These are phyloP conservation scores for Phaeodactylum tricornutum DNA, from an alignment of 108 stramenopile species.

Conservation along the genomic window DNA sequence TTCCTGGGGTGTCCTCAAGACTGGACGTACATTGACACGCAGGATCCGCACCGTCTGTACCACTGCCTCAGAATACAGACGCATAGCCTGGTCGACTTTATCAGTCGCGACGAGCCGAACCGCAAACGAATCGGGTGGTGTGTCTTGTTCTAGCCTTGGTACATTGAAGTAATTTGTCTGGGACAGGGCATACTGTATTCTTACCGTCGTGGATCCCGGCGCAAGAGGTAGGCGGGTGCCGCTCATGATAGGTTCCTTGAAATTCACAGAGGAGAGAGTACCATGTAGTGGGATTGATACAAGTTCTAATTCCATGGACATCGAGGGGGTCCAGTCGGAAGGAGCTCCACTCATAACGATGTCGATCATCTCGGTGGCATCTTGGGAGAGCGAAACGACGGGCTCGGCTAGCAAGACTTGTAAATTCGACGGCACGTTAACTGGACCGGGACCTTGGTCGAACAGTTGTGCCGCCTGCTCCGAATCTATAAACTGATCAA, in stretches of 20 bases:
- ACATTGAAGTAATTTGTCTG: not conserved
- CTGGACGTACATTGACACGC: not conserved
- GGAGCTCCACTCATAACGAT: not conserved
- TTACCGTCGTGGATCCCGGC: not conserved
- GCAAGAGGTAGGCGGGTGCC: not conserved
- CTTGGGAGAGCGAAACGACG: not conserved
- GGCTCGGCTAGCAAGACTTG: not conserved
- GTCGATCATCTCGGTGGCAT: not conserved
- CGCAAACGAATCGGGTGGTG: not conserved
- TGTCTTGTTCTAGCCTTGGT: not conserved
- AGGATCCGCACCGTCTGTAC: not conserved
- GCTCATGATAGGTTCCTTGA: no score
- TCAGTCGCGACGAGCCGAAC: not conserved
- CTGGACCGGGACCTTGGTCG: not conserved
- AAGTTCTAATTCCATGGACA: not conserved
- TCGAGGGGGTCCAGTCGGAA: not conserved
- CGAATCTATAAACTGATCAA: not conserved
- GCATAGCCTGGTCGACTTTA: not conserved
- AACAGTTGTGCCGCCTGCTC: not conserved
- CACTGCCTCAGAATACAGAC: not conserved
- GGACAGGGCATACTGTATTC: not conserved
- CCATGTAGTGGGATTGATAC: not conserved
- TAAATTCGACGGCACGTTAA: not conserved
- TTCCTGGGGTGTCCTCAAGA: not conserved
- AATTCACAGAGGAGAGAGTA: not conserved